Evolutionary conservation across 495 filamentous ascomycete species (phyloP).

Genomic region (Xylaria castorea): DNA sequence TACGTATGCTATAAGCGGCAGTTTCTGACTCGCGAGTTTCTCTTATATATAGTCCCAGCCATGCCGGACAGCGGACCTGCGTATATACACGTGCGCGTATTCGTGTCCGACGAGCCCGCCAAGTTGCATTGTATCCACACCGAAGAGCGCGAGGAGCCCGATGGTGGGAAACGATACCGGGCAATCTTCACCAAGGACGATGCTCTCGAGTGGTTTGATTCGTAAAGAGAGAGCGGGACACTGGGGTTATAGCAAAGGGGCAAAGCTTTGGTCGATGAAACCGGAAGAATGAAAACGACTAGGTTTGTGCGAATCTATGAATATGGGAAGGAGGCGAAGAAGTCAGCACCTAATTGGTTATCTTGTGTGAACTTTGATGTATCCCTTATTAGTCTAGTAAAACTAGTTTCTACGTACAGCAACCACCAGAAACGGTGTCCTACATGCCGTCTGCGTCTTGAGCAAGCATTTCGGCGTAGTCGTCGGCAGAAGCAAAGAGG

Average conservation of each 20-base stretch:
- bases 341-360: constrained; percentile 19
- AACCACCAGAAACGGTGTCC: constrained; percentile 1
- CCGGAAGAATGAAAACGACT: neutral
- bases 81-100: constrained; percentile 59
- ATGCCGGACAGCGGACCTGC: constrained; percentile 48
- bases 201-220: constrained; percentile 64
- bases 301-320: neutral
- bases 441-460: constrained; percentile 69
- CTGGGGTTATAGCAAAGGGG: neutral
- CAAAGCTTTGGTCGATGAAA: neutral
- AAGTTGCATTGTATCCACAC: constrained; percentile 62
- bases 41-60: constrained; percentile 45
- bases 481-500: constrained; percentile 89
- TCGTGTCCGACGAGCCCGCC: constrained; percentile 53
- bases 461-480: constrained; percentile 87
- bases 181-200: constrained; percentile 62
- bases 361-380: constrained; percentile 16
- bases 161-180: constrained; percentile 54
- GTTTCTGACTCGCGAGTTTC: neutral
- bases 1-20: neutral
- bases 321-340: neutral
- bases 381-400: neutral
- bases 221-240: constrained; percentile 36
- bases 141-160: constrained; percentile 53
- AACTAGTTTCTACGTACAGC: constrained; percentile 12